Conservation (phyloP, 768 basidiomycete genomes). For the Trametes maxima region DNA sequence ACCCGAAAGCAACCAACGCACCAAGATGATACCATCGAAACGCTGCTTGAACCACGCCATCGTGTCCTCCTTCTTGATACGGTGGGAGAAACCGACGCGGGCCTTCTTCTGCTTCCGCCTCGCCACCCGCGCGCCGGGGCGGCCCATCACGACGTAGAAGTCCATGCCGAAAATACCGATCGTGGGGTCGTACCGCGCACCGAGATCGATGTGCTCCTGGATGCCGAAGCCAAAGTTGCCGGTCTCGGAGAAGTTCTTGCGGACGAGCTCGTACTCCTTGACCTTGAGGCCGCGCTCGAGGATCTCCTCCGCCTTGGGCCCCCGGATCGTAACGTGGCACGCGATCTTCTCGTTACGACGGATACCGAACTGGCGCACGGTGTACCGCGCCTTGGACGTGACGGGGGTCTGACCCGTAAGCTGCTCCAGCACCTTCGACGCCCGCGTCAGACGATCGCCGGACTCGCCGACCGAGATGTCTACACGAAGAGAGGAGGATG, state of each 20-base stretch:
- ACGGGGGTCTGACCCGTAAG: constrained; percentile 99
- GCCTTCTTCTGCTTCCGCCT: constrained; percentile 88
- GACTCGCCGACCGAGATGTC: constrained; percentile 99
- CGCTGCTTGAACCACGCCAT: constrained; percentile 99
- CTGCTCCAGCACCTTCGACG: constrained; percentile 99
- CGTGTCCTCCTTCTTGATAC: constrained; percentile 94
- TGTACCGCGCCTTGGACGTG: constrained; percentile 99
- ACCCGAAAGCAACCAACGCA: constrained; percentile 40
- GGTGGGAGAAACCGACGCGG: constrained; percentile 84
- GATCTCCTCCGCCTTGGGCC: constrained; percentile 99
- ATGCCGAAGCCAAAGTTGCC: constrained; percentile 99
- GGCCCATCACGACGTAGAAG: constrained; percentile 97
- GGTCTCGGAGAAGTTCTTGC: constrained; percentile 97
- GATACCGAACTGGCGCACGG: constrained; percentile 98
- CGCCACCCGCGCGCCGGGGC: constrained; percentile 90
- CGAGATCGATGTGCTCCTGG: constrained; percentile 99
- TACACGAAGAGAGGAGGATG: constrained; percentile 34
- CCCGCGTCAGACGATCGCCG: constrained; percentile 97
- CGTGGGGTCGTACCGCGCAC: constrained; percentile 96
- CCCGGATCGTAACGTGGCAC: constrained; percentile 97
- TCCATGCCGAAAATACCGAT: constrained; percentile 99
- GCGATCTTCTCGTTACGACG: constrained; percentile 99
- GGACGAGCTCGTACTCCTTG: constrained; percentile 98
- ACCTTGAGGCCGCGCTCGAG: constrained; percentile 98
- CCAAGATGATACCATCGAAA: constrained; percentile 97